Base-by-base conservation (phyloP, 345 rosid genomes). In the Noccaea bulbosa region DNA sequence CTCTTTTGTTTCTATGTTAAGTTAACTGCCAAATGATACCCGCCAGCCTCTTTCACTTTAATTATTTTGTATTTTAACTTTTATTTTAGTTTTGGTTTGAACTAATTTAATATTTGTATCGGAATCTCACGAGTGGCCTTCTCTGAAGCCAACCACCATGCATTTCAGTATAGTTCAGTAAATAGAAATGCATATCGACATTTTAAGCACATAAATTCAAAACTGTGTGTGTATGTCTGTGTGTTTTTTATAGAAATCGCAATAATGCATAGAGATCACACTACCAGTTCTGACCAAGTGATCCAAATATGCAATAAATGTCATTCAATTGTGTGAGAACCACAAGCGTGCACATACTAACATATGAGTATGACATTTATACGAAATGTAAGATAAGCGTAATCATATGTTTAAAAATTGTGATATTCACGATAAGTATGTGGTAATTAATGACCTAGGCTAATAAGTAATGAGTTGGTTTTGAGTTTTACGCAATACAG, bases 131-230 rank as follows among this genome's bases (percentile, higher is more conserved):
- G 44, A 32, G 48, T 65, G 66, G 33, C 69, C 57, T 73, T 56
- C 44, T 49, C 67, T 40, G 72, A 65, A 65, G 11, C 77, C 77
- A 66, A 73, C 72, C 46, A 73, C 77, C 77, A 16, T n/a, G n/a
- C n/a, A n/a, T 14, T 20, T 32, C 61, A 56, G 60, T 30, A 27
- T 27, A 7, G 8, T 47, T 55, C 67, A 57, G 71, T 5, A 16
- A 30, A 30, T 39, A 58, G 44, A 56, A 56, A 48, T 65, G 66
- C 20, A 73, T 30, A 65, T 27, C 33, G 7, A 57, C 60, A 73
- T 57, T 65, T 20, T 40, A 57, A 17, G 77, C 77, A 49, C 61
- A 9, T 14, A 7, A 49, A 66, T 65, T 49, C 59, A 41, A 8
- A 56, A 27, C 30, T 4, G 30, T 73, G 72, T 49, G 20, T 37